A percentile compares a stretch with the other conserved stretches of the same genome.
Evolutionary conservation across 768 basidiomycete species (phyloP).

Genomic region (Suillus plorans): DNA sequence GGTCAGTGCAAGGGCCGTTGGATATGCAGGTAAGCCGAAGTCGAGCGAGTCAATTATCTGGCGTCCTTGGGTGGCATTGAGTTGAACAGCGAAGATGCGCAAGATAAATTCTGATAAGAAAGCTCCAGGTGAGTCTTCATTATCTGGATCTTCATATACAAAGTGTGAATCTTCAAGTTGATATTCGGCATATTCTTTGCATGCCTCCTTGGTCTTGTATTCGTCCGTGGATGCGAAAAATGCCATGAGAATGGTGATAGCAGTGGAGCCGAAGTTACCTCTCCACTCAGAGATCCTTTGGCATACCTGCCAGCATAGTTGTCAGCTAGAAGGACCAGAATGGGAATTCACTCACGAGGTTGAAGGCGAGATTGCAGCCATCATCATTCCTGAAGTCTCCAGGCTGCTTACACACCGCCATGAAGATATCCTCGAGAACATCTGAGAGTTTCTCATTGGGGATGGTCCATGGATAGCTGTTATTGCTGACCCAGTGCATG

Average conservation of each 20-base stretch:
- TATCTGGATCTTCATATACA: neutral
- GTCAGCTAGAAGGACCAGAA: neutral
- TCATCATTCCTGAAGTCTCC: neutral
- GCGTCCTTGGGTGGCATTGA: neutral
- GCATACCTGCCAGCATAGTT: neutral
- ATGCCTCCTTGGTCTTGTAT: neutral
- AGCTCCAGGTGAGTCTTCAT: neutral
- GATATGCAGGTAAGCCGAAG: neutral
- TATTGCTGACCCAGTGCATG: neutral
- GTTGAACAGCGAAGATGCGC: neutral
- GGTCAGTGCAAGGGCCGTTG: neutral
- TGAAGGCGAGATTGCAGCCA: neutral
- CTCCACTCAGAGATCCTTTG: conserved; percentile 2
- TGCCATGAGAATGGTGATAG: neutral
- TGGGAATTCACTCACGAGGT: neutral
- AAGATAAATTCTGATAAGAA: neutral
- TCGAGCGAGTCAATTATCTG: neutral
- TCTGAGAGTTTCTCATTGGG: neutral
- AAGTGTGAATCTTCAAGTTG: neutral
- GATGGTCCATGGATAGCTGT: neutral
- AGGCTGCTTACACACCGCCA: neutral
- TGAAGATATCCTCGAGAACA: neutral
- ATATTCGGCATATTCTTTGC: neutral
- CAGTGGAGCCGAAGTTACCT: neutral
- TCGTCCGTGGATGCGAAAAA: neutral